Conservation (phyloP, 305 asterid genomes). For the Nicotiana rustica region DNA sequence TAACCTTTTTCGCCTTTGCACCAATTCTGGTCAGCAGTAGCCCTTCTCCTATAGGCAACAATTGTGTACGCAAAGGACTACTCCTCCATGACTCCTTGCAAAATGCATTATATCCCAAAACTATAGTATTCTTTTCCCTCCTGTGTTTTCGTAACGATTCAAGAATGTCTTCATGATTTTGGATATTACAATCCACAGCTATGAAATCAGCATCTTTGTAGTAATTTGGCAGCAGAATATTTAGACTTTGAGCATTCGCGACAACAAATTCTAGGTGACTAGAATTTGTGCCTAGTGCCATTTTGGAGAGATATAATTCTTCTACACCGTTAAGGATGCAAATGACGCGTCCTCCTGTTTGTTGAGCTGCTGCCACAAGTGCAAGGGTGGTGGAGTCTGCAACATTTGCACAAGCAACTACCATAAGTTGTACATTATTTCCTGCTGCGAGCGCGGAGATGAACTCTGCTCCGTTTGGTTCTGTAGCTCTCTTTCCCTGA, state of each 20-base stretch:
- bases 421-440: slow-evolving; percentile 69
- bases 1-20: slow-evolving; percentile 37
- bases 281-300: slow-evolving; percentile 43
- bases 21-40: slow-evolving; percentile 61
- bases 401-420: slow-evolving; percentile 62
- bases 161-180: slow-evolving; percentile 65
- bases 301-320: slow-evolving; percentile 46
- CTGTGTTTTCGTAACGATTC: slow-evolving; percentile 48
- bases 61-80: slow-evolving; percentile 54
- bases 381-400: slow-evolving; percentile 81
- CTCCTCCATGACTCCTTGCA: slow-evolving; percentile 71
- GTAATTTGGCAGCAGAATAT: slow-evolving; percentile 40
- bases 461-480: slow-evolving; percentile 85
- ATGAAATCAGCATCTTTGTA: slow-evolving; percentile 68
- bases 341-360: slow-evolving; percentile 73
- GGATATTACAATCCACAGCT: slow-evolving; percentile 79
- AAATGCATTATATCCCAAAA: slow-evolving; percentile 78
- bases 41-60: slow-evolving; percentile 89
- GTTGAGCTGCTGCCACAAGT: slow-evolving; percentile 79
- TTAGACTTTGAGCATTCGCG: slow-evolving; percentile 53
- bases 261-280: slow-evolving; percentile 56
- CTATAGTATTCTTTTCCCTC: slow-evolving; percentile 43
- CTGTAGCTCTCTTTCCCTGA: slow-evolving; percentile 69
- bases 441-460: slow-evolving; percentile 92
- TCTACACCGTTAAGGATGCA: slow-evolving; percentile 62